Conservation (phyloP, 2,329 filamentous ascomycete genomes). For the Colletotrichum sp. region DNA sequence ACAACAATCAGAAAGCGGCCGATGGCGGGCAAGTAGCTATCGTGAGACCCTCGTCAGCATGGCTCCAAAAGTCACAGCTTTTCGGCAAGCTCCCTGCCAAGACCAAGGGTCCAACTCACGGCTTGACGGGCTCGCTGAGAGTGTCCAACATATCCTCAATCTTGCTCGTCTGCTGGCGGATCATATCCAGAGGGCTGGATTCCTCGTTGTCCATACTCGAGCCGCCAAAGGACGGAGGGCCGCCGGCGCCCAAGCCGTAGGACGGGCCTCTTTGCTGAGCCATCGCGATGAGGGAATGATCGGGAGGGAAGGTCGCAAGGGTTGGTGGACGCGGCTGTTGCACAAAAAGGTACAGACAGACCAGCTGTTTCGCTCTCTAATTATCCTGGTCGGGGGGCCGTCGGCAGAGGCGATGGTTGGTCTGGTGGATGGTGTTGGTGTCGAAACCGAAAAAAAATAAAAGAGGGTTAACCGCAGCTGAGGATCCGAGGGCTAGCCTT, state of each 20-base stretch:
- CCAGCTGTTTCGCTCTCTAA: constrained; percentile 16
- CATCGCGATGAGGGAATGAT: constrained; percentile 10
- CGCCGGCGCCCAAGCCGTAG: constrained; percentile 22
- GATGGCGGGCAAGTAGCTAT: constrained; percentile 90
- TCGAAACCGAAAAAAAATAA: not conserved
- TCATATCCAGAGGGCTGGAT: constrained; percentile 81
- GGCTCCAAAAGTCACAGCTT: not conserved
- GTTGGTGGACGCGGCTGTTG: constrained; percentile 12
- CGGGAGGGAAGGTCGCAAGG: not conserved
- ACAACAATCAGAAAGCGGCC: constrained; percentile 98
- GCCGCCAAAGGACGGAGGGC: constrained; percentile 19
- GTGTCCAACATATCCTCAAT: constrained; percentile 94
- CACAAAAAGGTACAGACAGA: constrained; percentile 18
- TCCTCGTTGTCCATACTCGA: constrained; percentile 41
- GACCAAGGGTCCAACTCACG: constrained; percentile 64
- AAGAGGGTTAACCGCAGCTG: constrained; percentile 12
- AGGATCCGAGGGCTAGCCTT: constrained; percentile 18
- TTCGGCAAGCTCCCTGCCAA: not conserved
- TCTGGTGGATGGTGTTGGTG: not conserved
- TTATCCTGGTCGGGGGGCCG: not conserved
- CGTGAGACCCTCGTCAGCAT: constrained; percentile 25
- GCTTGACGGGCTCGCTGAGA: constrained; percentile 88
- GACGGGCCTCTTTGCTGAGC: constrained; percentile 23
- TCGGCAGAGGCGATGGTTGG: not conserved
- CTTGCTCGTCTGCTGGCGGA: constrained; percentile 96